Evolutionary conservation across 2,329 filamentous ascomycete species (phyloP).

Genomic region (Raffaelea albimanens): DNA sequence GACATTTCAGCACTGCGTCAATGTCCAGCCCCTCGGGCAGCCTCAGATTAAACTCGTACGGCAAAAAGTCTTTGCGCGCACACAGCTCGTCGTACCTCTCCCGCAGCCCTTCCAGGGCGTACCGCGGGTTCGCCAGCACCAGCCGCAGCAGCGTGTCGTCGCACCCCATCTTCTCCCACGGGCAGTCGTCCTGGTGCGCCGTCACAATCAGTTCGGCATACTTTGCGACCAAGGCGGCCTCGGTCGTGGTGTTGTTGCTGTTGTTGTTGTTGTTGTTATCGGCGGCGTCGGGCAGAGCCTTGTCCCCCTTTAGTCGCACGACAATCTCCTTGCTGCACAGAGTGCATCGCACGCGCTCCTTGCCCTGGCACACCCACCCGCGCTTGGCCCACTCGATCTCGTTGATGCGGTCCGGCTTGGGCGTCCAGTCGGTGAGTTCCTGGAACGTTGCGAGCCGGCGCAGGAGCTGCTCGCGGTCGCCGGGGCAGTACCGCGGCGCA

Average conservation of each 20-base stretch:
- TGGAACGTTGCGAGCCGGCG: conserved; percentile 78
- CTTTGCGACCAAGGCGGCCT: conserved; percentile 62
- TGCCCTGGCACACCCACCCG: conserved; percentile 79
- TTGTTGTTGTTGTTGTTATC: background rate
- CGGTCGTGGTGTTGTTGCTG: conserved; percentile 28
- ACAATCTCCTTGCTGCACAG: conserved; percentile 78
- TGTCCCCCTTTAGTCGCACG: conserved; percentile 62
- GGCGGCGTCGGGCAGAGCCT: conserved; percentile 16
- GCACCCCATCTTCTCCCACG: conserved; percentile 83
- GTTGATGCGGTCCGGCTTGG: conserved; percentile 75
- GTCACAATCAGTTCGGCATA: conserved; percentile 65
- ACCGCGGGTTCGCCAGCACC: conserved; percentile 51
- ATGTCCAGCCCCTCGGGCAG: conserved; percentile 44
- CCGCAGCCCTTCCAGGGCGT: conserved; percentile 48
- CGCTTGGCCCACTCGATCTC: conserved; percentile 93
- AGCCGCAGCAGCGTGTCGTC: conserved; percentile 58
- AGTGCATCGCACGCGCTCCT: conserved; percentile 76
- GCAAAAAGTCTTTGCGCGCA: conserved; percentile 43
- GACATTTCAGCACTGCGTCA: conserved; percentile 36
- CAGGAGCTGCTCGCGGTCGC: conserved; percentile 75
- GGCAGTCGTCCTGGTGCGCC: conserved; percentile 70
- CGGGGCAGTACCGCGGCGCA: conserved; percentile 69
- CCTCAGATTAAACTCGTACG: conserved; percentile 52
- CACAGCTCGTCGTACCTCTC: conserved; percentile 57
- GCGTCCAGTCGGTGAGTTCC: conserved; percentile 86